Conservation (phyloP, 176 grass and related monocot genomes). For the Panicum miliaceum region DNA sequence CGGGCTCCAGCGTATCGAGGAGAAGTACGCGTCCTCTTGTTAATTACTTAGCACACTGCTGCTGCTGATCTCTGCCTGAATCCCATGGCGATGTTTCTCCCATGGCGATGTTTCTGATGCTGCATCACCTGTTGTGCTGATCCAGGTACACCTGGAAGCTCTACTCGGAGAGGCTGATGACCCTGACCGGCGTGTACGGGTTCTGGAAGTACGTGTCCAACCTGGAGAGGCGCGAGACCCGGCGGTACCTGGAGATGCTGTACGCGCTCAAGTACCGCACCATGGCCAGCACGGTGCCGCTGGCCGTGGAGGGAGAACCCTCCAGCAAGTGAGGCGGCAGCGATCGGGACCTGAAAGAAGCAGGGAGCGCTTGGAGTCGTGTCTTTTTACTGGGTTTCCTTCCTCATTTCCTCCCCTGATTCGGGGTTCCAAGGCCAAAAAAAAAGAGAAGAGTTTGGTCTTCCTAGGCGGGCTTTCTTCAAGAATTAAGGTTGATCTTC, state of each 20-base stretch:
- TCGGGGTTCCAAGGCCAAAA: slow-evolving; percentile 12
- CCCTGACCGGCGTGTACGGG: slow-evolving; percentile 87
- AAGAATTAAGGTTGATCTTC: slow-evolving; percentile 21
- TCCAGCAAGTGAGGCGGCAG: slow-evolving; percentile 43
- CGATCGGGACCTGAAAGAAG: slow-evolving; percentile 6
- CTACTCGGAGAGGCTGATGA: slow-evolving; percentile 99
- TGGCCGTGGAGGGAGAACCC: slow-evolving; percentile 80
- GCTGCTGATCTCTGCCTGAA: neutral
- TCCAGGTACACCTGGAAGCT: slow-evolving; percentile 95
- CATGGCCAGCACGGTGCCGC: slow-evolving; percentile 87
- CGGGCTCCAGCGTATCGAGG: slow-evolving; percentile 87
- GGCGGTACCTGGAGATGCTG: slow-evolving; percentile 99
- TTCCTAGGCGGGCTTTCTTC: slow-evolving; percentile 38
- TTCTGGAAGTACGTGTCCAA: slow-evolving; percentile 99
- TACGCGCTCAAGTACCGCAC: slow-evolving; percentile 97
- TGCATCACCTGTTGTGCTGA: neutral
- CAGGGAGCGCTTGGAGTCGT: slow-evolving; percentile 25
- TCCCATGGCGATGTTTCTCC: too few relatives aligned
- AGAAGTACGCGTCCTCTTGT: slow-evolving; percentile 64
- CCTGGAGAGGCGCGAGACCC: slow-evolving; percentile 92
- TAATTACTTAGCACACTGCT: neutral
- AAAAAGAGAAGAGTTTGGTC: slow-evolving; percentile 41
- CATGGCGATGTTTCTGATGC: neutral
- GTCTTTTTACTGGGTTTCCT: slow-evolving; percentile 29
- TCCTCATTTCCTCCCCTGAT: neutral